Percentiles rank a stretch among this genome's conserved stretches.
phyloP scores from a whole-genome alignment of 2,329 filamentous ascomycete species.

The Orbilia oligospora region DNA sequence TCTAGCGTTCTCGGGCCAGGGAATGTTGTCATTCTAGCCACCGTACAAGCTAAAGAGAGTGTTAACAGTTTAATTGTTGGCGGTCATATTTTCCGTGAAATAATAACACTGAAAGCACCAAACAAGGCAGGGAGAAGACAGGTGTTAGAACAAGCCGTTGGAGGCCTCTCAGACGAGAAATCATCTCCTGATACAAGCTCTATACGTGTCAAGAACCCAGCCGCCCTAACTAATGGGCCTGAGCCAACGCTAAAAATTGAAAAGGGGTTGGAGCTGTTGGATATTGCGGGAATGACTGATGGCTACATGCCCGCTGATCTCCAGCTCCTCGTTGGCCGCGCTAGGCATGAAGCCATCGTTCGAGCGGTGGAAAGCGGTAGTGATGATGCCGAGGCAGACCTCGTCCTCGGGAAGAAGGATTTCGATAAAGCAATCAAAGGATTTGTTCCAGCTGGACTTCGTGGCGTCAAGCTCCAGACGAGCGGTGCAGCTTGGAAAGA shows the following conservation, averaged over 20 bases:
- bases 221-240: conserved; percentile 66
- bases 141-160: conserved; percentile 76
- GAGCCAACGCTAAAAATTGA: conserved; percentile 76
- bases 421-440: conserved; percentile 88
- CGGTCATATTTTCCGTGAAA: conserved; percentile 92
- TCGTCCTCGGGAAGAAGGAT: conserved; percentile 80
- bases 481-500: conserved; percentile 93
- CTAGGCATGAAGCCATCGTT: conserved; percentile 92
- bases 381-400: conserved; percentile 70
- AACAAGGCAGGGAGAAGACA: conserved; percentile 89
- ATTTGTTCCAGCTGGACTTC: conserved; percentile 93
- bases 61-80: conserved; percentile 91
- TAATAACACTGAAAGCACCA: conserved; percentile 88
- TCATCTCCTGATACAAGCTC: conserved; percentile 75
- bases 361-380: conserved; percentile 75
- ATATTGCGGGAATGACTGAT: conserved; percentile 92
- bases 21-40: conserved; percentile 83
- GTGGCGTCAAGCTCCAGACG: conserved; percentile 93
- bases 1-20: conserved; percentile 76
- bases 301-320: conserved; percentile 98
- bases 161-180: conserved; percentile 67
- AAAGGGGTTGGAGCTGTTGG: conserved; percentile 85
- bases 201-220: conserved; percentile 65
- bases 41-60: conserved; percentile 91
- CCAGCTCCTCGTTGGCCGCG: conserved; percentile 84